phyloP scores from a whole-genome alignment of 257 asterid species.

The Solanum sitiens region DNA sequence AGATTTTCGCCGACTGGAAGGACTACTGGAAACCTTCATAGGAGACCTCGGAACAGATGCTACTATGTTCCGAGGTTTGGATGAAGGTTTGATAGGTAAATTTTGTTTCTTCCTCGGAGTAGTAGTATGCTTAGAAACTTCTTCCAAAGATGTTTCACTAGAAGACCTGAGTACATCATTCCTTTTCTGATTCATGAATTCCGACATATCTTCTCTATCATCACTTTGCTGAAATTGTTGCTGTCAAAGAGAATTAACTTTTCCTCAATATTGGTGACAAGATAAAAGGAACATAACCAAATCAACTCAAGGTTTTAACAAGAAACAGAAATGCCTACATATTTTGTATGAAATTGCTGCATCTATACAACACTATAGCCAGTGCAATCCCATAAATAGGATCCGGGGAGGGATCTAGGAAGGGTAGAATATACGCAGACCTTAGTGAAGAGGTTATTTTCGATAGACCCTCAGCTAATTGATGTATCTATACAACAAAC shows the following conservation, averaged over 20 bases:
- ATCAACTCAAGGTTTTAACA: constrained; percentile 11
- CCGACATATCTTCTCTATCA: constrained; percentile 39
- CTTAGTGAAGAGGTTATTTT: not conserved
- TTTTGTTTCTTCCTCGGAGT: constrained; percentile 40
- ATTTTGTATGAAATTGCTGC: not conserved
- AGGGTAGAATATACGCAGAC: not conserved
- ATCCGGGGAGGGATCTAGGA: not conserved
- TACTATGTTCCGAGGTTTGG: constrained; percentile 45
- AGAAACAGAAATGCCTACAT: constrained; percentile 7
- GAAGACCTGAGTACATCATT: constrained; percentile 27
- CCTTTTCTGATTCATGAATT: constrained; percentile 29
- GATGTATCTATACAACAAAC: not conserved
- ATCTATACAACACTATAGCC: not conserved
- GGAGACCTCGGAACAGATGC: constrained; percentile 49
- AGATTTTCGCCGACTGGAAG: constrained; percentile 45
- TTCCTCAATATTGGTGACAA: constrained; percentile 25
- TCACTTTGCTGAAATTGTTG: constrained; percentile 51
- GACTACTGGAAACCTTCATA: constrained; percentile 30
- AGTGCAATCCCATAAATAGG: not conserved
- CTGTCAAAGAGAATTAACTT: constrained; percentile 47
- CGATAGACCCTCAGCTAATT: not conserved
- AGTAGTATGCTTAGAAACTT: constrained; percentile 18
- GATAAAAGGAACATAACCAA: constrained; percentile 13
- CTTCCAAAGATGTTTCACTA: constrained; percentile 35
- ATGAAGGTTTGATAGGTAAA: constrained; percentile 41